Percentiles rank a stretch among this genome's conserved stretches.
phyloP scores from a whole-genome alignment of 441 rosid species.

The Euphorbia schlechtendalii region DNA sequence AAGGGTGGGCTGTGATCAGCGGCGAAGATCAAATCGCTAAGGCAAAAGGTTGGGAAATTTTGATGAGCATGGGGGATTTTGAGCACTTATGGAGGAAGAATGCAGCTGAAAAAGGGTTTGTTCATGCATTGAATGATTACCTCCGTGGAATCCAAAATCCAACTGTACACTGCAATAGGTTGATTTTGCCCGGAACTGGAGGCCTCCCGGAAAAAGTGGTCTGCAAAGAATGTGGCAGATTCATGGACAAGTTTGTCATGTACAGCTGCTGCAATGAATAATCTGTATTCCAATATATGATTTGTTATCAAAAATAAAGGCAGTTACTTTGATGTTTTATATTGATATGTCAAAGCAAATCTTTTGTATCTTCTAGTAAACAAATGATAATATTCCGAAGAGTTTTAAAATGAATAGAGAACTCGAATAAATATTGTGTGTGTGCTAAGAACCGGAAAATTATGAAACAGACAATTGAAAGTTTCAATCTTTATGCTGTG shows the following conservation, averaged over 20 bases:
- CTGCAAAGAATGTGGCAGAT: constrained; percentile 55
- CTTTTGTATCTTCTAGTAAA: too few species aligned
- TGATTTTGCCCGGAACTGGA: constrained; percentile 50
- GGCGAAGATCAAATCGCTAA: constrained; percentile 29
- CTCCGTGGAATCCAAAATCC: constrained; percentile 40
- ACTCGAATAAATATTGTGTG: too few species aligned
- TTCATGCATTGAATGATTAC: constrained; percentile 42
- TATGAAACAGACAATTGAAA: too few species aligned
- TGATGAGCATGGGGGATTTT: constrained; percentile 32
- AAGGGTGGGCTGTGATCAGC: constrained; percentile 64
- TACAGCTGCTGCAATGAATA: constrained; percentile 64
- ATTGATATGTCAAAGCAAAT: too few species aligned
- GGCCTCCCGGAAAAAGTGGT: constrained; percentile 48
- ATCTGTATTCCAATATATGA: too few species aligned
- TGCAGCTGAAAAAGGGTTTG: constrained; percentile 33
- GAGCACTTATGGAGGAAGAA: constrained; percentile 34
- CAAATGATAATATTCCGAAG: too few species aligned
- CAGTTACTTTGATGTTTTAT: too few species aligned
- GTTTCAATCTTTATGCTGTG: too few species aligned
- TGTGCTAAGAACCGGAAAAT: too few species aligned
- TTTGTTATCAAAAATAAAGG: too few species aligned
- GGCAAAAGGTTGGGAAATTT: constrained; percentile 42
- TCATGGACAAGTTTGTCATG: constrained; percentile 63
- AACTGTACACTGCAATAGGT: constrained; percentile 57
- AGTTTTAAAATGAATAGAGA: too few species aligned